Conservation (phyloP, 345 rosid genomes). For the Punica granatum region DNA sequence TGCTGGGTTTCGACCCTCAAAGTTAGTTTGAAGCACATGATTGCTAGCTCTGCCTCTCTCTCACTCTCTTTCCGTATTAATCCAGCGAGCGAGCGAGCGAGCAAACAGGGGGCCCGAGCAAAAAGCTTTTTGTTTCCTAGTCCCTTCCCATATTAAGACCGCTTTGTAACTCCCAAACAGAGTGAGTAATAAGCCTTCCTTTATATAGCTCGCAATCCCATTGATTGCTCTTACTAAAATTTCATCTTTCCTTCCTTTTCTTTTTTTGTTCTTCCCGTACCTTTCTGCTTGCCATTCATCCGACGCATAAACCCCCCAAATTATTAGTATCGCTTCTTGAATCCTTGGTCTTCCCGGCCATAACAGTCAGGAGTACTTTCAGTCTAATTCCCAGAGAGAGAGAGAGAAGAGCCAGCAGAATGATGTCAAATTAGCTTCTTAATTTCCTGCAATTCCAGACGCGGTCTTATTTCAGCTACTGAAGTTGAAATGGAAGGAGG, state of each 20-base stretch:
- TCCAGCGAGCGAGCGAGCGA: too few relatives aligned
- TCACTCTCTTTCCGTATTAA: too few relatives aligned
- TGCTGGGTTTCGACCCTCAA: neutral
- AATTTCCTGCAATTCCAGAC: neutral
- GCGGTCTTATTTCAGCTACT: neutral
- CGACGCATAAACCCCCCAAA: too few relatives aligned
- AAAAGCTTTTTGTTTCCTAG: slow-evolving; percentile 4
- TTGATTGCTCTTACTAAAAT: neutral
- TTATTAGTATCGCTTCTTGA: too few relatives aligned
- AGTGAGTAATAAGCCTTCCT: slow-evolving; percentile 6
- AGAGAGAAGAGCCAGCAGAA: neutral
- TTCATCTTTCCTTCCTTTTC: neutral
- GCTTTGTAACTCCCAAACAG: neutral
- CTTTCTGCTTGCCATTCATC: too few relatives aligned
- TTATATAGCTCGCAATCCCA: neutral
- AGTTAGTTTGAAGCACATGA: neutral
- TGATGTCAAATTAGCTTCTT: neutral
- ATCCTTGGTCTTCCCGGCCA: neutral
- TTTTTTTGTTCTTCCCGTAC: too few relatives aligned
- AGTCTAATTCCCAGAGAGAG: too few relatives aligned
- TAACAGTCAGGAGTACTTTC: too few relatives aligned
- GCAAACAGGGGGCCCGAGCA: neutral
- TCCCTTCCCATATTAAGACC: slow-evolving; percentile 11
- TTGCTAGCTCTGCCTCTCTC: too few relatives aligned
- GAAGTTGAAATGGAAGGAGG: neutral